Conservation (phyloP, 1,139 yeast genomes). For the Blastobotrys arbuscula region DNA sequence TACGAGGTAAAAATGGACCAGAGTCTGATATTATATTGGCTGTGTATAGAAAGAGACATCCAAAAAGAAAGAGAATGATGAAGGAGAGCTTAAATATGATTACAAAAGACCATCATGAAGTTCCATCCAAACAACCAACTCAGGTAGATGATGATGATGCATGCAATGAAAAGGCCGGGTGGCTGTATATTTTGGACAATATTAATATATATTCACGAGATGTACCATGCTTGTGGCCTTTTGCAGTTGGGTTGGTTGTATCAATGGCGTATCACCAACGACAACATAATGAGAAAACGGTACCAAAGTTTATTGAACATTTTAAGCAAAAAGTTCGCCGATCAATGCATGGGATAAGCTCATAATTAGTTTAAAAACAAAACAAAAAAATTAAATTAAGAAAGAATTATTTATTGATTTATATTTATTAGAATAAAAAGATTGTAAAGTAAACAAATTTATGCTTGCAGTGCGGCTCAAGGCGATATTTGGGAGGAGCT, state of each 20-base stretch:
- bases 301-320: constrained; percentile 10
- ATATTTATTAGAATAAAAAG: too few relatives aligned
- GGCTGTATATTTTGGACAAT: constrained; percentile 24
- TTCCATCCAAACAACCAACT: constrained; percentile 4
- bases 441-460: too few relatives aligned
- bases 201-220: constrained; percentile 1
- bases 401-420: too few relatives aligned
- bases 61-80: constrained; percentile 18
- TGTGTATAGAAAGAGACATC: constrained; percentile 17
- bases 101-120: not conserved
- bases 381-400: too few relatives aligned
- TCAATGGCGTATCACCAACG: constrained; percentile 20
- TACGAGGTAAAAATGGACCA: constrained; percentile 12
- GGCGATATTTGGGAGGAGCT: too few relatives aligned
- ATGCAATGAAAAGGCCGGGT: constrained; percentile 24
- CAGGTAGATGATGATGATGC: constrained; percentile 22
- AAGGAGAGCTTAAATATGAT: constrained; percentile 11
- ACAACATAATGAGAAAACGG: constrained; percentile 8
- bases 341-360: constrained; percentile 1
- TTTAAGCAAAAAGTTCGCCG: constrained; percentile 10
- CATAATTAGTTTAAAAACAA: not conserved
- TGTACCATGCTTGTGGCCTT: constrained; percentile 17
- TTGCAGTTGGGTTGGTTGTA: constrained; percentile 20
- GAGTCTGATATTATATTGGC: constrained; percentile 15
- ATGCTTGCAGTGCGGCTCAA: too few relatives aligned